Conservation (phyloP, 140 eudicot genomes). For the Senecio squalidus region DNA sequence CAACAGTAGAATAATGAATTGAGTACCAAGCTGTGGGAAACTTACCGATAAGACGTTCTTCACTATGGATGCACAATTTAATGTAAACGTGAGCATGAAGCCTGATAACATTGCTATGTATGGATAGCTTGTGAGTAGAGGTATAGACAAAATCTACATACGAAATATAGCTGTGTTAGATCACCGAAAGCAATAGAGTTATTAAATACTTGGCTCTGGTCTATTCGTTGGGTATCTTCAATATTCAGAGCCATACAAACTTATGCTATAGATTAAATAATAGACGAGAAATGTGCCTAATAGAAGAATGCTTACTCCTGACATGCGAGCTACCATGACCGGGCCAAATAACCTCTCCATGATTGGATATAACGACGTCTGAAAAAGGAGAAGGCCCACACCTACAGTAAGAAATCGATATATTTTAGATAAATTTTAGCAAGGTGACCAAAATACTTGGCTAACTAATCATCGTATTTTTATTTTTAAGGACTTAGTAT, state of each 20-base stretch:
- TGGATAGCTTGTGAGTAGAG: constrained; percentile 64
- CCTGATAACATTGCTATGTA: constrained; percentile 53
- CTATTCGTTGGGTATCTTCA: not conserved
- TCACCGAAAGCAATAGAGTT: not conserved
- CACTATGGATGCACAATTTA: constrained; percentile 57
- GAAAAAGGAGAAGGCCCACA: constrained; percentile 59
- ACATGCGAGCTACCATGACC: constrained; percentile 45
- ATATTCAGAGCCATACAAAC: not conserved
- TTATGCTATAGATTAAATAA: too few species aligned
- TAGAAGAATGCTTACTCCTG: constrained; percentile 49
- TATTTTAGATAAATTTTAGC: too few species aligned
- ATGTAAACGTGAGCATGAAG: constrained; percentile 14
- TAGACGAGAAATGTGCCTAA: too few species aligned
- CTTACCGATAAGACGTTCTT: constrained; percentile 73
- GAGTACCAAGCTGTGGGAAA: not conserved
- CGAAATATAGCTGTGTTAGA: constrained; percentile 3
- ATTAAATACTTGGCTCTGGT: not conserved
- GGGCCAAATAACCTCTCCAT: constrained; percentile 54
- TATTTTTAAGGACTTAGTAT: too few species aligned
- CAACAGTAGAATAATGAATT: not conserved
- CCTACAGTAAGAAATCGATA: constrained; percentile 54
- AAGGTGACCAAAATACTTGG: too few species aligned
- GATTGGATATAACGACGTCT: constrained; percentile 52
- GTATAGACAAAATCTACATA: constrained; percentile 64
- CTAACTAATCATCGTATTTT: too few species aligned